Conservation (phyloP, 2,329 filamentous ascomycete genomes). For the Fusarium neocosmosporiellum region DNA sequence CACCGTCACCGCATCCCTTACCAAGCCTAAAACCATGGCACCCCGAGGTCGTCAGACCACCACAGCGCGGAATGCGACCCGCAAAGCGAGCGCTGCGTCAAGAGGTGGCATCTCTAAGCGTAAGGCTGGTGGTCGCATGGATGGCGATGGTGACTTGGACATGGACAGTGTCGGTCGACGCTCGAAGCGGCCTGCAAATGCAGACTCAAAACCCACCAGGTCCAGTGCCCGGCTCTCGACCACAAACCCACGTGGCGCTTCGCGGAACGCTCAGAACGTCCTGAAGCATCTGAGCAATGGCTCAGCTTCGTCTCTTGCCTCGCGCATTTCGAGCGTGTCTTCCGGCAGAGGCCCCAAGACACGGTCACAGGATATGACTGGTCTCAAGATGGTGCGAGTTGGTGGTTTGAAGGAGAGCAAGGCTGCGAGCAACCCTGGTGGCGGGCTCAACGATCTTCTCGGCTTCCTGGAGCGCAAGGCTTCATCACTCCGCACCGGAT, state of each 20-base stretch:
- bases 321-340: conserved; percentile 48
- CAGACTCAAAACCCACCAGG: conserved; percentile 45
- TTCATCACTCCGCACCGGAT: conserved; percentile 60
- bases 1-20: neutral
- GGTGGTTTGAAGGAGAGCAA: conserved; percentile 76
- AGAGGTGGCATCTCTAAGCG: conserved; percentile 66
- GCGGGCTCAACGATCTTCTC: conserved; percentile 73
- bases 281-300: conserved; percentile 55
- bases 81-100: conserved; percentile 47
- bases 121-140: conserved; percentile 53
- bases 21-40: conserved; percentile 45
- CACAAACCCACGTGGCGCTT: conserved; percentile 44
- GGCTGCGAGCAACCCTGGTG: conserved; percentile 72
- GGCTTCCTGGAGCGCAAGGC: conserved; percentile 79
- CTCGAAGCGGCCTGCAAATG: conserved; percentile 45
- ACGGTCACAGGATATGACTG: conserved; percentile 35
- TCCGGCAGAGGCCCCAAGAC: conserved; percentile 40
- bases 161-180: conserved; percentile 60
- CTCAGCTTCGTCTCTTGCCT: conserved; percentile 47
- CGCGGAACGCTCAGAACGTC: conserved; percentile 56
- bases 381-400: conserved; percentile 58
- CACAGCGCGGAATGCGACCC: conserved; percentile 45
- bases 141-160: conserved; percentile 69
- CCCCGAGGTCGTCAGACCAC: conserved; percentile 48
- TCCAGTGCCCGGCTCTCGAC: conserved; percentile 43